Evolutionary conservation across 345 rosid species (phyloP), one percentile per base, ranked within the genome.

Genomic region (Jatropha curcas): DNA sequence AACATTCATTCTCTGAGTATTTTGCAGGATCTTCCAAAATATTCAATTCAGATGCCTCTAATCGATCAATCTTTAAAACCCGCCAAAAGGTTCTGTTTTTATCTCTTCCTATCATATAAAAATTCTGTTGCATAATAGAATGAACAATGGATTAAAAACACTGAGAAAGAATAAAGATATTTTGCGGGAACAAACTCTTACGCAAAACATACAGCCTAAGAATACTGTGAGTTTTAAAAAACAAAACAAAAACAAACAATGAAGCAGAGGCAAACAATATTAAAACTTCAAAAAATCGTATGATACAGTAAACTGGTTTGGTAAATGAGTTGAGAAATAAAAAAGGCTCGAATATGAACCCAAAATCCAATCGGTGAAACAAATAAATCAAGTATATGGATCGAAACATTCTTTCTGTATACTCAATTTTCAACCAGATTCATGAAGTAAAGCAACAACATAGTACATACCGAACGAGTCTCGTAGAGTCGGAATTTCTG

Each of bases 91-190:
- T 81, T 76, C 87, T 78, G 59, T 72, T 84, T 70, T 92, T 92
- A 83, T 95, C 92, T 77, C 90, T 89, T 72, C 99, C 98, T 13
- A 88, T 79, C 92, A 95, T 84, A 69, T 95, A 95, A 69, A 90
- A 95, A 72, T 85, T 86, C 99, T 95, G 94, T 68, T 64, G 45
- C 68, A 59, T 7, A 56, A 65, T 0, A 9, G 16, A 60, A 60
- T 25, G 10, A 60, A 50, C 33, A 22, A 9, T 60, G 11, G 55
- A 64, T 64, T 12, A 64, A 48, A 48, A 45, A 16, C 19, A 48
- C 16, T 4, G 7, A 3, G n/a, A 14, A 48, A 48, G 53, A 48
- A 48, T 5, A n/a, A n/a, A n/a, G n/a, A n/a, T n/a, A n/a, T n/a
- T n/a, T n/a, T n/a, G n/a, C n/a, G n/a, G n/a, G n/a, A n/a, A n/a